Evolutionary conservation across 768 basidiomycete species (phyloP).

Genomic region (Hebeloma cylindrosporum): DNA sequence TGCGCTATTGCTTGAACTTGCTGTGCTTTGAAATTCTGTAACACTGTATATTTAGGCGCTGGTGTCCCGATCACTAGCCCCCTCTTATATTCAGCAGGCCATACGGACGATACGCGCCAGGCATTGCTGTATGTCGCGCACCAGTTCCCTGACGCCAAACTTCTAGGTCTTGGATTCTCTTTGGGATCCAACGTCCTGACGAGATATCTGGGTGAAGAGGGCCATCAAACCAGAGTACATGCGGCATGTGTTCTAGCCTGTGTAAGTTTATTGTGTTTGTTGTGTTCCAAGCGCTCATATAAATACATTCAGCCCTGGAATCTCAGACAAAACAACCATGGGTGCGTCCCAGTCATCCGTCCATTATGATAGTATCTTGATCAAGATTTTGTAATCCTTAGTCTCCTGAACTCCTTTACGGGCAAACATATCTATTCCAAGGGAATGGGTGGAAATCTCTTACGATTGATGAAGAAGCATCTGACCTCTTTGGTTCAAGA

Average conservation of each 20-base stretch:
- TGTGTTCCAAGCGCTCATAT: too few relatives aligned
- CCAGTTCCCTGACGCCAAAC: conserved; percentile 73
- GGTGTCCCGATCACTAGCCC: conserved; percentile 80
- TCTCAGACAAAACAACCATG: conserved; percentile 46
- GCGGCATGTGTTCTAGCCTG: conserved; percentile 74
- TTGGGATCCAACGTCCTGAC: conserved; percentile 92
- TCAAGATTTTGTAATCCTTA: conserved; percentile 27
- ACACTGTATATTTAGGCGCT: conserved; percentile 55
- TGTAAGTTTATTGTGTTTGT: conserved; percentile 45
- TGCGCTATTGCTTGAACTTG: conserved; percentile 41
- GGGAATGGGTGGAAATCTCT: conserved; percentile 76
- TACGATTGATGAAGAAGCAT: conserved; percentile 56
- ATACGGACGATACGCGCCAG: conserved; percentile 86
- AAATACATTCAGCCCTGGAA: conserved; percentile 54
- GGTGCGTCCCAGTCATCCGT: conserved; percentile 33
- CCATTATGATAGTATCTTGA: conserved; percentile 1
- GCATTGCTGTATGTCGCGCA: conserved; percentile 75
- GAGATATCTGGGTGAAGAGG: conserved; percentile 86
- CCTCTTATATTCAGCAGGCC: conserved; percentile 84
- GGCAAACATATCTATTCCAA: conserved; percentile 70
- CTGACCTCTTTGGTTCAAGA: conserved; percentile 44
- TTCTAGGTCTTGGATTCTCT: conserved; percentile 90
- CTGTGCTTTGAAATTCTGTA: conserved; percentile 13
- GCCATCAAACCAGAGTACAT: conserved; percentile 55
- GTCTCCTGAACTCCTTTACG: conserved; percentile 54